These are phyloP conservation scores for Mycena capillaripes DNA, from an alignment of 768 basidiomycete genomes.

Conservation along the genomic window DNA sequence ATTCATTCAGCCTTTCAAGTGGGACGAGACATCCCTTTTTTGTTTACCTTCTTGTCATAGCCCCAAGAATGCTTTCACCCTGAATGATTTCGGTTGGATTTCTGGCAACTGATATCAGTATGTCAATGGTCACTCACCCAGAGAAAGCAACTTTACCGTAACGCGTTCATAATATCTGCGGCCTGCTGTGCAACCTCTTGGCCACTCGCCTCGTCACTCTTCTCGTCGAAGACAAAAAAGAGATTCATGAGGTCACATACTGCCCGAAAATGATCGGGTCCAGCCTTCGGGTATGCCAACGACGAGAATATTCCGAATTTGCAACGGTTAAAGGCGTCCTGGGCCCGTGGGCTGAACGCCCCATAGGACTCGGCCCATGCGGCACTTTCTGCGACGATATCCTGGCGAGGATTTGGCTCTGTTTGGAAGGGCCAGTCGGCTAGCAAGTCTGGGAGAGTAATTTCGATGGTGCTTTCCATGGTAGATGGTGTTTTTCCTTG, in stretches of 20 bases:
- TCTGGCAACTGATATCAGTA: background rate
- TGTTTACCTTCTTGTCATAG: background rate
- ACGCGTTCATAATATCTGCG: background rate
- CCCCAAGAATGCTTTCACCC: background rate
- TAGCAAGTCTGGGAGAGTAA: background rate
- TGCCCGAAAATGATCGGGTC: background rate
- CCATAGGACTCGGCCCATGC: background rate
- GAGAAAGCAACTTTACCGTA: background rate
- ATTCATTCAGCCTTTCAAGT: background rate
- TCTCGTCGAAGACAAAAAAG: background rate
- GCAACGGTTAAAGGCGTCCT: background rate
- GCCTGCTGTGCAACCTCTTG: background rate
- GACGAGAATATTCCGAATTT: background rate
- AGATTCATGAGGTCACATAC: background rate
- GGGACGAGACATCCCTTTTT: background rate
- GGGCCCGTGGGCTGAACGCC: background rate
- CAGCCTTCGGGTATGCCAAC: background rate
- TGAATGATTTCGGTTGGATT: background rate
- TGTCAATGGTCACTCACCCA: background rate
- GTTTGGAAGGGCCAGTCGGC: background rate
- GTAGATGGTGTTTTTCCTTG: too few species aligned
- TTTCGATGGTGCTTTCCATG: too few species aligned
- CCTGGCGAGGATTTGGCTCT: background rate
- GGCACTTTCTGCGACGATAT: background rate
- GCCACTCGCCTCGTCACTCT: background rate